These are phyloP conservation scores for Acanthamoeba culbertsoni DNA, from an alignment of 208 protist species.

Conservation along the genomic window DNA sequence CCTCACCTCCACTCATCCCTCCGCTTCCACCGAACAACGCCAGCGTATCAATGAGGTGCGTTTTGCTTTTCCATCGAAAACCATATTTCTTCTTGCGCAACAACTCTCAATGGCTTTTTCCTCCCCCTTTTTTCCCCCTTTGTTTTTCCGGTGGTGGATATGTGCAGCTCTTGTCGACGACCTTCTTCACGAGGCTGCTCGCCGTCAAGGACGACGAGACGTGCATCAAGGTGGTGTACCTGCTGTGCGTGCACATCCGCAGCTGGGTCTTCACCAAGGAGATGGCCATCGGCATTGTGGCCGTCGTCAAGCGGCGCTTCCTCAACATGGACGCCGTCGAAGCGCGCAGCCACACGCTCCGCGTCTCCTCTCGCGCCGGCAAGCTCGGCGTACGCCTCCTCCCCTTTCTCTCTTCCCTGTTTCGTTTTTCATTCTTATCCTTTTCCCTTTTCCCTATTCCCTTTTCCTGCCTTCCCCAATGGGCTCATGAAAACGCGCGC, in stretches of 20 bases:
- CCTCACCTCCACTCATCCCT: not conserved
- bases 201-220: conserved; percentile 19
- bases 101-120: too few species aligned
- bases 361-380: not conserved
- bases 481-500: not conserved
- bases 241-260: conserved; percentile 18
- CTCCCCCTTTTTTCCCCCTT: not conserved
- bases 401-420: too few species aligned
- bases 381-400: not conserved
- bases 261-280: not conserved
- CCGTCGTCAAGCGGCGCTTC: conserved; percentile 38
- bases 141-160: not conserved
- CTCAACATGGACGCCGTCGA: conserved; percentile 22
- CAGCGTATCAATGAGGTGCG: not conserved
- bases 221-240: conserved; percentile 26
- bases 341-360: conserved; percentile 5
- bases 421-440: not conserved
- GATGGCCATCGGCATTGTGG: not conserved
- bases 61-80: too few species aligned
- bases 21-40: not conserved
- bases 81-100: not conserved
- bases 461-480: too few species aligned
- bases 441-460: not conserved
- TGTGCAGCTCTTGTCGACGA: not conserved
- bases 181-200: conserved; percentile 13